These are phyloP conservation scores for Suhomyces vadensis DNA, from an alignment of 805 yeast species.

Conservation along the genomic window DNA sequence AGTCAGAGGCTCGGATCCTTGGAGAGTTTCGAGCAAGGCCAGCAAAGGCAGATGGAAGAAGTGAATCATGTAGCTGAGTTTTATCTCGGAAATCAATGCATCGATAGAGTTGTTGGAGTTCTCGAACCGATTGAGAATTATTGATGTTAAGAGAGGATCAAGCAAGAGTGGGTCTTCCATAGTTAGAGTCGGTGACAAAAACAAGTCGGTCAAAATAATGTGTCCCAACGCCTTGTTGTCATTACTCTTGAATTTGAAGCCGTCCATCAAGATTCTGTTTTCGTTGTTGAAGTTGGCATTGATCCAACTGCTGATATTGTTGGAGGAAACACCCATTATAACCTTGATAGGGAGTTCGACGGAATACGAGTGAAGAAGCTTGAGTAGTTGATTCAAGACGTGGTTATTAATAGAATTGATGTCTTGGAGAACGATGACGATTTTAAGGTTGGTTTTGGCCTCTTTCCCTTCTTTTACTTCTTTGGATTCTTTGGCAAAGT, in stretches of 20 bases:
- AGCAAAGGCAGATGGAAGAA: constrained; percentile 41
- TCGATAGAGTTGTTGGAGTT: constrained; percentile 45
- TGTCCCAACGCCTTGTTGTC: constrained; percentile 35
- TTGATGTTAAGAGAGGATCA: constrained; percentile 18
- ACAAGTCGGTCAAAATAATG: constrained; percentile 33
- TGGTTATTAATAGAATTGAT: constrained; percentile 36
- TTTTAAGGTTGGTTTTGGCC: constrained; percentile 15
- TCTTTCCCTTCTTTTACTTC: too few species aligned
- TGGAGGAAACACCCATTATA: constrained; percentile 38
- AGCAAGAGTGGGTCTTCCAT: constrained; percentile 8
- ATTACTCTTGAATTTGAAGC: constrained; percentile 33
- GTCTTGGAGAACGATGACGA: constrained; percentile 38
- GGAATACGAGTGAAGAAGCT: constrained; percentile 29
- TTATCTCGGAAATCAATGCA: constrained; percentile 37
- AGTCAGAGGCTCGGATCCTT: constrained; percentile 4
- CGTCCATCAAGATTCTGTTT: constrained; percentile 26
- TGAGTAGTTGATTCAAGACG: constrained; percentile 36
- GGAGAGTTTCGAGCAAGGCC: constrained; percentile 17
- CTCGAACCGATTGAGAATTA: constrained; percentile 36
- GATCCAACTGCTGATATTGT: constrained; percentile 40
- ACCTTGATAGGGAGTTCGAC: constrained; percentile 31
- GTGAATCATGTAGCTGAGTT: constrained; percentile 39
- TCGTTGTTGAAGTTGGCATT: constrained; percentile 33
- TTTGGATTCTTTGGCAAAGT: too few species aligned
- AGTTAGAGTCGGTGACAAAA: constrained; percentile 25